These are phyloP conservation scores for Aegilops longissima DNA, from an alignment of 176 grass and related monocot genomes.

Conservation along the genomic window DNA sequence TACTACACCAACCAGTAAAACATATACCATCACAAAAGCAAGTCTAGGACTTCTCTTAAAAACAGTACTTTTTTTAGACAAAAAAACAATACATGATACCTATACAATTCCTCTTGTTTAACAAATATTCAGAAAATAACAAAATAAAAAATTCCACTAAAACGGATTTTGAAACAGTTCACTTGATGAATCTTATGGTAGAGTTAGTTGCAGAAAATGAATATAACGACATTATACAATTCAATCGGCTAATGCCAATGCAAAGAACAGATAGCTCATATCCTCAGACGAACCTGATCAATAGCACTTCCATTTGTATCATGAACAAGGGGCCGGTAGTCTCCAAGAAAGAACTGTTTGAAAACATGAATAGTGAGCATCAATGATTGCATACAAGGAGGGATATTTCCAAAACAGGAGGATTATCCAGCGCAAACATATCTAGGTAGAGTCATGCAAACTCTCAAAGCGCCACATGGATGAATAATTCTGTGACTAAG, in stretches of 20 bases:
- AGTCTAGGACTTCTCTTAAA: background rate
- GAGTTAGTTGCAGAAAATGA: background rate
- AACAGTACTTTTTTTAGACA: background rate
- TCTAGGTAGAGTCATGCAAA: conserved; percentile 10
- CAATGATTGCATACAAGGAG: conserved; percentile 12
- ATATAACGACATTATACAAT: background rate
- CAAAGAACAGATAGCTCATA: background rate
- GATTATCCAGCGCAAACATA: background rate
- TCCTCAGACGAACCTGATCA: conserved; percentile 70
- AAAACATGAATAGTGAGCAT: conserved; percentile 16
- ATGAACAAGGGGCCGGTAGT: conserved; percentile 85
- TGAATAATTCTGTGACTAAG: conserved; percentile 21
- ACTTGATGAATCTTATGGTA: background rate
- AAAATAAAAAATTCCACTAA: background rate
- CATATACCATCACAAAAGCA: background rate
- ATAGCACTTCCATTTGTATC: conserved; percentile 75
- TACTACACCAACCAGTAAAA: conserved; percentile 15
- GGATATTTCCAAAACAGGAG: background rate
- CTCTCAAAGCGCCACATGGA: background rate
- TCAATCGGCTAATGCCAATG: background rate
- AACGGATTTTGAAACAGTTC: background rate
- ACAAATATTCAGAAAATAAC: background rate
- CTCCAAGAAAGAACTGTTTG: conserved; percentile 93
- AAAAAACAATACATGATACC: conserved; percentile 21
- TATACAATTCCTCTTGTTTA: background rate